Conservation (phyloP, 176 grass and related monocot genomes). For the Tillandsia fasciculata region DNA sequence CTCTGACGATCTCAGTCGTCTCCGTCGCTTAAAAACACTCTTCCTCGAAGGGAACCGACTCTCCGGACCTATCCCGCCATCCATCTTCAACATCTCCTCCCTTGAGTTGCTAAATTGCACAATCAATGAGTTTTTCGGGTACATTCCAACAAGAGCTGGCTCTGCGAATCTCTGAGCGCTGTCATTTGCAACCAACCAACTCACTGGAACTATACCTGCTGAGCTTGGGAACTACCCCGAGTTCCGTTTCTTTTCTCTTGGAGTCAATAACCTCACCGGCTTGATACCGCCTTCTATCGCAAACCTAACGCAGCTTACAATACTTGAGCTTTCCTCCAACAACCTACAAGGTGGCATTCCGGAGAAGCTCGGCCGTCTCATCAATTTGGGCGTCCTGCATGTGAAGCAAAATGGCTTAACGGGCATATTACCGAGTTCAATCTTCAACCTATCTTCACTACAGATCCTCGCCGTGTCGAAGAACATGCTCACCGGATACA, state of each 20-base stretch:
- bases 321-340: constrained; percentile 31
- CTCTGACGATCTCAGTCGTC: constrained; percentile 12
- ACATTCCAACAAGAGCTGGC: constrained; percentile 16
- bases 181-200: constrained; percentile 18
- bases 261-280: constrained; percentile 31
- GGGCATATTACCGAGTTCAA: neutral
- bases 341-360: constrained; percentile 28
- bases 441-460: neutral
- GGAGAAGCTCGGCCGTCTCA: constrained; percentile 5
- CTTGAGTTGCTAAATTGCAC: constrained; percentile 15
- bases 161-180: constrained; percentile 25
- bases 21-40: constrained; percentile 15
- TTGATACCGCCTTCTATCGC: constrained; percentile 24
- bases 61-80: constrained; percentile 28
- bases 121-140: constrained; percentile 24
- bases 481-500: neutral
- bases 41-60: constrained; percentile 16
- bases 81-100: constrained; percentile 21
- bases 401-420: neutral
- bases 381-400: constrained; percentile 11
- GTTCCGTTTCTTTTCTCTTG: neutral
- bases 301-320: constrained; percentile 17
- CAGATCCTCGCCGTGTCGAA: neutral
- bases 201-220: constrained; percentile 28
- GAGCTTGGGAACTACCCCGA: constrained; percentile 27